Percentiles rank a stretch among this genome's conserved stretches.
Conservation (phyloP, 768 basidiomycete genomes). For the Serendipita indica region DNA sequence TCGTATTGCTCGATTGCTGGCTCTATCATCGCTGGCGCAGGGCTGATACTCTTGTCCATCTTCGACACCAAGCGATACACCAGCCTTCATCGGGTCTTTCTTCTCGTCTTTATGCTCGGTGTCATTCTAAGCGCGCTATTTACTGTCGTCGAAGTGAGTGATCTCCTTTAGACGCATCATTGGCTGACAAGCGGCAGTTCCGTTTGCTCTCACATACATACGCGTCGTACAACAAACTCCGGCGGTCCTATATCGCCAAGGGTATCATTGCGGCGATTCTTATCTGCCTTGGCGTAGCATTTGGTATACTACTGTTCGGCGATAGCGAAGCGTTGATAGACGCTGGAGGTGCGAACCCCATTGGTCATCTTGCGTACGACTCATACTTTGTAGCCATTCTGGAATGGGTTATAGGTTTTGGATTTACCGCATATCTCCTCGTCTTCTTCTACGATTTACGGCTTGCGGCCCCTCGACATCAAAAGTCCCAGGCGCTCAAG, state of each 20-base stretch:
- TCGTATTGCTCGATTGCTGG: constrained; percentile 44
- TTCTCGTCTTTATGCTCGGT: constrained; percentile 60
- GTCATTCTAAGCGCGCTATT: constrained; percentile 61
- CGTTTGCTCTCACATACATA: constrained; percentile 1
- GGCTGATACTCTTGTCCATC: constrained; percentile 52
- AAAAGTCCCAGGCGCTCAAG: background rate
- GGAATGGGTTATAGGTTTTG: constrained; percentile 61
- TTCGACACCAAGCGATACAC: constrained; percentile 50
- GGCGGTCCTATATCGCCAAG: constrained; percentile 44
- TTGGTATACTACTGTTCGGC: constrained; percentile 27
- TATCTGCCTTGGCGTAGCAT: constrained; percentile 47
- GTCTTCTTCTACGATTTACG: constrained; percentile 59
- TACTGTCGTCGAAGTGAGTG: constrained; percentile 47
- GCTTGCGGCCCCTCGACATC: background rate
- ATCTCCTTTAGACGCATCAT: background rate
- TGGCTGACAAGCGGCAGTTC: background rate
- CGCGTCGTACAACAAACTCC: constrained; percentile 24
- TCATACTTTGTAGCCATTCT: constrained; percentile 33
- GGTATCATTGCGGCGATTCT: constrained; percentile 42
- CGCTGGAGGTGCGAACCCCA: constrained; percentile 37
- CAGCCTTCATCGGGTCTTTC: constrained; percentile 40
- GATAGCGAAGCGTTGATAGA: constrained; percentile 27
- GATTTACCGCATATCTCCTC: constrained; percentile 57
- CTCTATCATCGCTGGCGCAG: constrained; percentile 44
- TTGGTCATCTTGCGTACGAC: background rate